Conservation (phyloP, 495 filamentous ascomycete genomes). For the Xylaria flabelliformis region DNA sequence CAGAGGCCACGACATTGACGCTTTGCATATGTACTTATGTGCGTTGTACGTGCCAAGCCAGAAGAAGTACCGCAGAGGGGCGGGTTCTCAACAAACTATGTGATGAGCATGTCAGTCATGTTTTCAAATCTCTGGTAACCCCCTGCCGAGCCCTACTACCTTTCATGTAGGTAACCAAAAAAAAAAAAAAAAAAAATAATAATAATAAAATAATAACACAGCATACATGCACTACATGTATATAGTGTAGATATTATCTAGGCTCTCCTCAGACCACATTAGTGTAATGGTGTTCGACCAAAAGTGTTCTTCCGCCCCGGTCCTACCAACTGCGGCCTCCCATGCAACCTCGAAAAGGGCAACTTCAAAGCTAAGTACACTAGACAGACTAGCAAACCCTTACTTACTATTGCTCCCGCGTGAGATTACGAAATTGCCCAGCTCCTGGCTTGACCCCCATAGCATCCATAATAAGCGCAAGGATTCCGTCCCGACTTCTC, state of each 20-base stretch:
- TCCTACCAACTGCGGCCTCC: slow-evolving; percentile 21
- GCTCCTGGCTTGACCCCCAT: slow-evolving; percentile 6
- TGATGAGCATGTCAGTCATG: slow-evolving; percentile 28
- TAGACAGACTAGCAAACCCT: neutral
- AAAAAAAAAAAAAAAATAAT: too few relatives aligned
- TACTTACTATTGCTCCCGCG: slow-evolving; percentile 5
- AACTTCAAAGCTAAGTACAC: neutral
- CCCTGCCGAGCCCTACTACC: slow-evolving; percentile 14
- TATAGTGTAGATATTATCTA: slow-evolving; percentile 1
- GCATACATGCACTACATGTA: neutral
- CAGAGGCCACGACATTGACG: slow-evolving; percentile 25
- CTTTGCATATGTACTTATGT: slow-evolving; percentile 28
- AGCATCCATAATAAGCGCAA: slow-evolving; percentile 25
- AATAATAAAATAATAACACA: too few relatives aligned
- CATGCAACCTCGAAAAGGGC: slow-evolving; percentile 20
- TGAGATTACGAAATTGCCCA: slow-evolving; percentile 22
- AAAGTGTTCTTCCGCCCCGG: slow-evolving; percentile 19
- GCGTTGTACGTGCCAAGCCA: slow-evolving; percentile 22
- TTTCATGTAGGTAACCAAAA: neutral
- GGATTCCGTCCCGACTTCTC: slow-evolving; percentile 23
- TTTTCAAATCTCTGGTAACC: slow-evolving; percentile 9
- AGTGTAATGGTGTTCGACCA: slow-evolving; percentile 15
- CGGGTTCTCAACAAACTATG: neutral
- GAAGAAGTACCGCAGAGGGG: slow-evolving; percentile 1
- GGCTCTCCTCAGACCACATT: neutral